Base-by-base conservation (phyloP, 257 asterid species). In the Forsythia suspensa region DNA sequence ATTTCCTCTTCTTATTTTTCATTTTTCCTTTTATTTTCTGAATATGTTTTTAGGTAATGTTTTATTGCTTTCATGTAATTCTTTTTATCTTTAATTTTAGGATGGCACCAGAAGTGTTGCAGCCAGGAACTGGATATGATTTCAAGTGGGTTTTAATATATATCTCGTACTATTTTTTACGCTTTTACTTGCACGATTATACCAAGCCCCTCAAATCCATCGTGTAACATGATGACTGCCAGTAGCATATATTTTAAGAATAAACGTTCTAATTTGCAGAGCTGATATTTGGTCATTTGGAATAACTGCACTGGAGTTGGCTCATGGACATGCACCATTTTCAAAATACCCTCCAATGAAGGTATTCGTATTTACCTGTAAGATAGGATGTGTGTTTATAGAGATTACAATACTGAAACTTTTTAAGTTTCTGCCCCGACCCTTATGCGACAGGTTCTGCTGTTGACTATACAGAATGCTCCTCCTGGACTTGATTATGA, bases 31-130 rank as follows among this genome's bases (percentile, higher is more conserved):
- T 13, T 48, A 37, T n/a, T 8, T 75, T 36, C 44, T 69, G 42
- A 71, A 44, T 55, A 75, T 65, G 48, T 74, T 43, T 48, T 57
- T n/a, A 29, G 34, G 29, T n/a, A 7, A 48, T 48, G 15, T n/a
- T 41, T 48, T 43, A 24, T 59, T 38, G 11, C 80, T 55, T 48
- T 38, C 55, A 43, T 37, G 37, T 75, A 29, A 41, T 13, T 39
- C 42, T 79, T 74, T 29, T 70, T 48, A 65, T 82, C 63, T 74
- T 65, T 48, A 71, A 72, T 72, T 77, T 37, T 87, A 96, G 99
- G 99, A 96, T 96, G 99, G 99, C 99, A 75, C 99, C 99, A 24
- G 99, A 96, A 86, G 99, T 94, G 39, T 86, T 96, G 91, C 99
- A 96, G 88, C 99, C 99, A 8, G 98, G 97, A 90, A 85, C 96